Evolutionary conservation across 768 basidiomycete genomes (phyloP), one percentile per base, ranked within the genome.

Genomic region (Lactarius pseudohatsudake): DNA sequence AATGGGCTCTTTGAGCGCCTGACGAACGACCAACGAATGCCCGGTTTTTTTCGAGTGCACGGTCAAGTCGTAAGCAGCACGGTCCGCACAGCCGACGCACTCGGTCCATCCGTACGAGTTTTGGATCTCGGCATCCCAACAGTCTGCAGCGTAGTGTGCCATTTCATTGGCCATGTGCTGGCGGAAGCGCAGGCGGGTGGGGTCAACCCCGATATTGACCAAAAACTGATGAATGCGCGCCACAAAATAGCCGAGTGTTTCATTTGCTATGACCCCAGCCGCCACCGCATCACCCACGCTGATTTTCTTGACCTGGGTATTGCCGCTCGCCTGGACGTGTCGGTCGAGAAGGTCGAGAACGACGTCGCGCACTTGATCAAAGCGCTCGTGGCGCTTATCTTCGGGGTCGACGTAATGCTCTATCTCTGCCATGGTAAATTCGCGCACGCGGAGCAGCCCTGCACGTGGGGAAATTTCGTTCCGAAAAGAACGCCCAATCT

Each of bases 101-200:
- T 99, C 97, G 61, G 94, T 96, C 97, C 97, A 99, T 55, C 90
- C 86, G 68, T 89, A 82, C 58, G 92, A 91, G 62, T 92, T 94
- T 69, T 94, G 85, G 70, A 98, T 98, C 80, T 99, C 97, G 53
- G 96, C 97, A 75, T 99, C 97, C 97, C 97, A 99, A 78, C 97
- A 99, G 79, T 98, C 96, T 45, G 94, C 86, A 62, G 97, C 96
- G 76, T 99, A 99, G 77, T 98, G 97, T 1, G 97, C 97, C 96
- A 98, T 98, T 81, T 98, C 97, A 79, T 98, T 99, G 43, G 79
- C 84, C 97, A 98, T 98, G 76, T 99, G 97, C 74, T 99, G 97
- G 40, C 97, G 84, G 85, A 98, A 98, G 61, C 97, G 86, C 69
- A 98, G 80, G 9, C 94, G 86, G 57, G 74, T 69, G 16, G 89